Base-by-base conservation (phyloP, 1,139 yeast genomes). In the Protomyces pachydermus region DNA sequence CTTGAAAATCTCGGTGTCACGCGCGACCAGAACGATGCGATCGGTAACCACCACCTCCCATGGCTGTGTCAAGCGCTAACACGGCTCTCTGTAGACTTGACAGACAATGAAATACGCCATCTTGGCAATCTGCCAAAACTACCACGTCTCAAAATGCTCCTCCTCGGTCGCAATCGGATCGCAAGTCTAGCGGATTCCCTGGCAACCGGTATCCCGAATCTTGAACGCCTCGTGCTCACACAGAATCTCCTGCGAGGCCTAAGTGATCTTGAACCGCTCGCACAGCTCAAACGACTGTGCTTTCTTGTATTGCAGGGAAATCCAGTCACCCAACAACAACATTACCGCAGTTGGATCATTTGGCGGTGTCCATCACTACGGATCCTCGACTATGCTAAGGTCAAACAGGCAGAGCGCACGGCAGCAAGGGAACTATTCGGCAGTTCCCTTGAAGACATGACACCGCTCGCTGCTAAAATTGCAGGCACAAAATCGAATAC, bases 321-420 rank as follows among this genome's bases (percentile, higher is more conserved):
- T 70, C 88, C 88, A 0, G 79, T 90, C 0, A 74, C 83, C 1
- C 71, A 75, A 23, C 70, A 76, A n/a, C 78, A 80, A 23, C 72
- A 86, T 70, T 91, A 90, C 72, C 77, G 96, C 62, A 69, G 77
- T 14, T 82, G 82, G 71, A 73, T 85, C 2, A 78, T 89, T 1
- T 83, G 88, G 84, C 70, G 82, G 12, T 69, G 87, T 4, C 96
- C 97, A 0, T 73, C 78, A 1, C 72, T 91, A 58, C 77, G 80
- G 58, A 80, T 86, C 0, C 73, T 91, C 54, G 97, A 91, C 72
- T 88, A 84, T 69, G 78, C 79, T 58, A 83, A 82, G 68, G 82
- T 91, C 14, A 84, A 80, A 65, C 77, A 79, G 3, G 67, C 67
- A 0, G 97, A 91, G 71, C 76, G 88, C 55, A 65, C 68, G 1